Evolutionary conservation across 176 grass and related monocot species (phyloP).

Genomic region (Neostapfia colusana): DNA sequence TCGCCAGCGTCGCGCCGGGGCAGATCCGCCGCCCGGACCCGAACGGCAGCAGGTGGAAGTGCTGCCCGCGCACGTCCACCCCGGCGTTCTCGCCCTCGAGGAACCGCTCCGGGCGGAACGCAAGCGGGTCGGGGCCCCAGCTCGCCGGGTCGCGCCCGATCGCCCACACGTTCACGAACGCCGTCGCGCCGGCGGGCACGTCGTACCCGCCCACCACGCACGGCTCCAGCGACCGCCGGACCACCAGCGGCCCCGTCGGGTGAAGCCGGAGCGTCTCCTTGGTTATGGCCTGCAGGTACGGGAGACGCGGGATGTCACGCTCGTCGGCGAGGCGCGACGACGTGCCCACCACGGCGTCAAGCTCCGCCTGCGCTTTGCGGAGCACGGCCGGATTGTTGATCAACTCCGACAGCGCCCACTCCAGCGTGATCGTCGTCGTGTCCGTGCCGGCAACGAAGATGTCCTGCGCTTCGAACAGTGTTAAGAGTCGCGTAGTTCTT

Average conservation of each 20-base stretch:
- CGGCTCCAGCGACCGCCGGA: conserved; percentile 29
- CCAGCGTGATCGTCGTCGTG: conserved; percentile 57
- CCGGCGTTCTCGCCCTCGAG: conserved; percentile 5
- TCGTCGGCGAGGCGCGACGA: conserved; percentile 42
- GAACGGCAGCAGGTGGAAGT: conserved; percentile 78
- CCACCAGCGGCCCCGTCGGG: conserved; percentile 52
- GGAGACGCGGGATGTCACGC: conserved; percentile 46
- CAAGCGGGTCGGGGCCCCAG: conserved; percentile 47
- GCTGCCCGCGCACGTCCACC: conserved; percentile 58
- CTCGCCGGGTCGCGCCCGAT: conserved; percentile 53
- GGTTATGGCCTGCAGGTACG: conserved; percentile 60
- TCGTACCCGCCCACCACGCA: conserved; percentile 49
- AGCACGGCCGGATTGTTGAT: conserved; percentile 57
- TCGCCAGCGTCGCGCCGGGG: conserved; percentile 60
- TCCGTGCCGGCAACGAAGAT: conserved; percentile 69
- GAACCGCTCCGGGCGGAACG: conserved; percentile 69
- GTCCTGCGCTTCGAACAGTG: conserved; percentile 31
- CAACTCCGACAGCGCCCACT: conserved; percentile 69
- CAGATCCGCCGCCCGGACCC: conserved; percentile 58
- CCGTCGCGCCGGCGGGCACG: conserved; percentile 48
- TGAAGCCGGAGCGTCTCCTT: conserved; percentile 72
- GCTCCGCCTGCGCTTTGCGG: conserved; percentile 41
- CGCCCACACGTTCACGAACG: conserved; percentile 64
- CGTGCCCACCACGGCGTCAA: conserved; percentile 50
- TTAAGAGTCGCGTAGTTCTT: no score